Conservation (phyloP, 2,329 filamentous ascomycete species). For the Periconia digitata region DNA sequence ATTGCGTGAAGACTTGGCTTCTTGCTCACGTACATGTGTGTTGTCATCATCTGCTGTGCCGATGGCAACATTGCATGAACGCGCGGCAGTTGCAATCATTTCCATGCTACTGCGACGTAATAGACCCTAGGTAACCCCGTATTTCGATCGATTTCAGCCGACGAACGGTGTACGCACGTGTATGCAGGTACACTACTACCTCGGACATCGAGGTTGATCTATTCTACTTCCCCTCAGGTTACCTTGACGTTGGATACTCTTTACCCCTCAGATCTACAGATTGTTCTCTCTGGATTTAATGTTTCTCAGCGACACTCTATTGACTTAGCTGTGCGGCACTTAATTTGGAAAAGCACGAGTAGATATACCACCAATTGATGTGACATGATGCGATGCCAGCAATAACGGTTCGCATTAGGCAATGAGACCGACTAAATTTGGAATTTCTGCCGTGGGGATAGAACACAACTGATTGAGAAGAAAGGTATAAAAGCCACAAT, state of each 20-base stretch:
- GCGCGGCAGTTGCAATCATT: conserved; percentile 8
- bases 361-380: too few species aligned
- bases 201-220: neutral
- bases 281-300: neutral
- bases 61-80: conserved; percentile 6
- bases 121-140: too few species aligned
- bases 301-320: neutral
- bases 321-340: neutral
- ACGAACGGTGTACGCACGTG: neutral
- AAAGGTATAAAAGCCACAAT: neutral
- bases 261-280: neutral
- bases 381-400: too few species aligned
- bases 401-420: too few species aligned
- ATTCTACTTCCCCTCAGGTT: neutral
- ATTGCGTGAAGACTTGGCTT: neutral
- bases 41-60: neutral
- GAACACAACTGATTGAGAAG: neutral
- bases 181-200: neutral
- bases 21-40: neutral
- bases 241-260: neutral
- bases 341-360: neutral
- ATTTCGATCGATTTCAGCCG: neutral
- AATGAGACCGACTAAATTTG: too few species aligned
- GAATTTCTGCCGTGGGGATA: too few species aligned
- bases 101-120: conserved; percentile 3